A percentile compares a stretch with the other conserved stretches of the same genome.
These are phyloP conservation scores for Tetradesmus obliquus DNA, from an alignment of 139 green algal species.

Conservation along the genomic window DNA sequence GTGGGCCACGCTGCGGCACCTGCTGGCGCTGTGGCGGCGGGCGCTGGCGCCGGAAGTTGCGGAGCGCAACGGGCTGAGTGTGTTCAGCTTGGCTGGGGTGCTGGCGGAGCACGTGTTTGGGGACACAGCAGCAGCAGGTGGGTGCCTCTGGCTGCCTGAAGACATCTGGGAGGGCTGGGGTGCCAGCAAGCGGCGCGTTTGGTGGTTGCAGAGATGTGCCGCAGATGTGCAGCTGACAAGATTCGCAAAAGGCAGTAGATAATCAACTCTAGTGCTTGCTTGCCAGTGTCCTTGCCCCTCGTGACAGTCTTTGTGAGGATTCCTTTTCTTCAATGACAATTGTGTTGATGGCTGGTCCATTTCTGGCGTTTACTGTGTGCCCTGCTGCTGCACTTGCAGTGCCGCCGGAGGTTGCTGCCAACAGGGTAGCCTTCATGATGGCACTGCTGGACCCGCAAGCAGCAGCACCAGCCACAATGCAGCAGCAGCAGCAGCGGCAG, in stretches of 20 bases:
- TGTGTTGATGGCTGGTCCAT: too few species aligned
- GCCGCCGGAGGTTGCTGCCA: constrained; percentile 23
- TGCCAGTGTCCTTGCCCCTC: too few species aligned
- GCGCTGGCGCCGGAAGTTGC: constrained; percentile 8
- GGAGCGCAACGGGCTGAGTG: neutral
- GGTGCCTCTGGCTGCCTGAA: neutral
- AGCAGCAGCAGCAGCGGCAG: constrained; percentile 1
- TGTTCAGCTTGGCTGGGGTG: neutral
- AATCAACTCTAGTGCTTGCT: too few species aligned
- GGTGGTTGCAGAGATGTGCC: neutral
- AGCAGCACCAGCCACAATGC: neutral
- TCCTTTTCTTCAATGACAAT: too few species aligned
- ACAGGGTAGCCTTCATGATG: constrained; percentile 46
- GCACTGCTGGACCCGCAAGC: constrained; percentile 24
- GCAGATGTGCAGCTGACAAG: neutral
- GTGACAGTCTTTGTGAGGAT: too few species aligned
- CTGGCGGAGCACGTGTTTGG: constrained; percentile 41
- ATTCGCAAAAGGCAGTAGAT: too few species aligned
- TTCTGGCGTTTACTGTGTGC: neutral
- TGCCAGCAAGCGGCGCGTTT: neutral
- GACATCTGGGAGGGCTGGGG: neutral
- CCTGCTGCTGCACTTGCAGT: constrained; percentile 11
- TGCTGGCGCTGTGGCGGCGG: constrained; percentile 1
- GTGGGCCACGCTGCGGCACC: constrained; percentile 33
- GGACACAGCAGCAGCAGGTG: constrained; percentile 24